Conservation (phyloP, 495 filamentous ascomycete species). For the Podospora tetraspora region DNA sequence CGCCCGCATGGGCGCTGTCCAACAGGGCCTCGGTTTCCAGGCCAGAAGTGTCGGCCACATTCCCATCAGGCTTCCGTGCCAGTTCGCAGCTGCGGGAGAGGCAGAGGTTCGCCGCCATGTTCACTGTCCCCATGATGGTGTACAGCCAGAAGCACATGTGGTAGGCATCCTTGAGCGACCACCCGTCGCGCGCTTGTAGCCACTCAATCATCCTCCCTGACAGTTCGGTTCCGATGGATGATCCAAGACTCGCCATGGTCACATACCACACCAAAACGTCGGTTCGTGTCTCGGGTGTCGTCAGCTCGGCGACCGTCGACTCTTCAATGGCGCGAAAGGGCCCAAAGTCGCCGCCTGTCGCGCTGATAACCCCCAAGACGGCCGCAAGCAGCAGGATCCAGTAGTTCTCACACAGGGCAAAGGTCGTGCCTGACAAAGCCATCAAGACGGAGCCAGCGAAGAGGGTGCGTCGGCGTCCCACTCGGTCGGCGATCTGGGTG, state of each 20-base stretch:
- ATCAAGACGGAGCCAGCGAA: conserved; percentile 63
- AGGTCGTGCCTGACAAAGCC: conserved; percentile 59
- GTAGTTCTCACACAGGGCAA: conserved; percentile 63
- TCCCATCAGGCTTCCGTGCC: conserved; percentile 12
- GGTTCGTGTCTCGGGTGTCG: conserved; percentile 52
- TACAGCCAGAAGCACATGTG: conserved; percentile 39
- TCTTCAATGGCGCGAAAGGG: conserved; percentile 85
- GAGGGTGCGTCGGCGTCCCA: conserved; percentile 65
- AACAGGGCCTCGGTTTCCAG: conserved; percentile 17
- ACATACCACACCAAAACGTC: conserved; percentile 86
- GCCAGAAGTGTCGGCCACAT: conserved; percentile 1
- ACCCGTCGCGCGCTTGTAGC: conserved; percentile 27
- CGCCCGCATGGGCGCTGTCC: not conserved
- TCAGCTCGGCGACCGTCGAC: conserved; percentile 69
- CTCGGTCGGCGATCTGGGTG: conserved; percentile 68
- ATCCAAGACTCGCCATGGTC: conserved; percentile 36
- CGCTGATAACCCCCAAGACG: conserved; percentile 77
- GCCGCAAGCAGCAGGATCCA: conserved; percentile 71
- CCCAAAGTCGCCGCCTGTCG: conserved; percentile 70
- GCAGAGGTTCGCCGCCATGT: conserved; percentile 27
- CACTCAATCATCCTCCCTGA: conserved; percentile 36
- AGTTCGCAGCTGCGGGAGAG: conserved; percentile 36
- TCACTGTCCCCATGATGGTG: conserved; percentile 32
- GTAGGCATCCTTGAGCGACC: conserved; percentile 35
- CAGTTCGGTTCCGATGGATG: conserved; percentile 30